phyloP scores from a whole-genome alignment of 2,329 filamentous ascomycete genomes.

The Trichoderma harzianum region DNA sequence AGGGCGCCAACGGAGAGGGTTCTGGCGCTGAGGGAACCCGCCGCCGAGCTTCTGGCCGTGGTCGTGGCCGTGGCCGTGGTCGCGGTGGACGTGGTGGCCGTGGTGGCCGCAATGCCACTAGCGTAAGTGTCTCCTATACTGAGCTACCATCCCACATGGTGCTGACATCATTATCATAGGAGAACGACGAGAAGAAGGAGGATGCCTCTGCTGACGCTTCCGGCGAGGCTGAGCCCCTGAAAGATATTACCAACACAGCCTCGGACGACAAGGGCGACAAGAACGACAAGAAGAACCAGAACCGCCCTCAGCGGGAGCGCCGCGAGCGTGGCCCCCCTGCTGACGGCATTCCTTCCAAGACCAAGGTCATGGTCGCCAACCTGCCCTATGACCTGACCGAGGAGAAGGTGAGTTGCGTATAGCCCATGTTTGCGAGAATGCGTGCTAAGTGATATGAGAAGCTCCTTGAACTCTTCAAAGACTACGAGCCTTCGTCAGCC shows the following conservation, averaged over 20 bases:
- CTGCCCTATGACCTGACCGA: conserved; percentile 96
- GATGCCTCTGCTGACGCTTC: conserved; percentile 35
- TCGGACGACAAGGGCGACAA: conserved; percentile 47
- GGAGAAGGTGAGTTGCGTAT: conserved; percentile 69
- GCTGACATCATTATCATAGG: conserved; percentile 23
- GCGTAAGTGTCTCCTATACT: conserved; percentile 38
- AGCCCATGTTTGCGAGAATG: background rate
- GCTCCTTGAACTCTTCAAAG: conserved; percentile 96
- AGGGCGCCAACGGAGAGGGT: conserved; percentile 73
- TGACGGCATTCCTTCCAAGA: conserved; percentile 97
- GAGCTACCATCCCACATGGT: background rate
- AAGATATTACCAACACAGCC: conserved; percentile 58
- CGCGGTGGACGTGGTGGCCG: conserved; percentile 64
- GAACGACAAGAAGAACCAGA: conserved; percentile 39
- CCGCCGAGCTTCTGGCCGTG: conserved; percentile 60
- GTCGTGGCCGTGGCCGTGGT: conserved; percentile 67
- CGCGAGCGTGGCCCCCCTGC: conserved; percentile 90
- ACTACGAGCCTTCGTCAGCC: conserved; percentile 87
- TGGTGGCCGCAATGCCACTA: conserved; percentile 44
- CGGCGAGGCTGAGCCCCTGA: conserved; percentile 55
- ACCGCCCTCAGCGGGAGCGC: conserved; percentile 57
- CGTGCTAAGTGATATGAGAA: conserved; percentile 37
- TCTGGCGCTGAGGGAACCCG: conserved; percentile 64
- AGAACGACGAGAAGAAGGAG: conserved; percentile 46
- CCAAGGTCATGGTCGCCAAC: conserved; percentile 99